A percentile compares a stretch with the other conserved stretches of the same genome.
Evolutionary conservation across 768 basidiomycete species (phyloP).

Genomic region (Mycena indigotica): DNA sequence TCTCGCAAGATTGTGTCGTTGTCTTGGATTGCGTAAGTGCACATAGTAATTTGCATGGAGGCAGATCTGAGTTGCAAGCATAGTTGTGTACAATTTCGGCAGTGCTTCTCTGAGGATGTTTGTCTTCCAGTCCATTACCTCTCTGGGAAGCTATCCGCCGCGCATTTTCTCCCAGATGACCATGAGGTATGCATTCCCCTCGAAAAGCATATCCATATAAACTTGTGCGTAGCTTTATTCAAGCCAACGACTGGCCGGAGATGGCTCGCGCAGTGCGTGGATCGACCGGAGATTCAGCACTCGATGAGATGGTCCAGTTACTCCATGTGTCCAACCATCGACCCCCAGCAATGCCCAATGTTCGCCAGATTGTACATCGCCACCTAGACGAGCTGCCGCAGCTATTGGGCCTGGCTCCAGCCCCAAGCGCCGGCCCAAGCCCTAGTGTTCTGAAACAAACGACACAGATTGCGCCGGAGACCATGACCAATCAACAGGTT

Average conservation of each 20-base stretch:
- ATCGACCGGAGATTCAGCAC: neutral
- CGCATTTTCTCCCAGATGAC: neutral
- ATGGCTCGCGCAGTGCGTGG: neutral
- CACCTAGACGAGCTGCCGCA: neutral
- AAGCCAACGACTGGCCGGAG: neutral
- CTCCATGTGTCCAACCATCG: neutral
- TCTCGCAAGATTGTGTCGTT: constrained; percentile 46
- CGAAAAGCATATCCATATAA: too few species aligned
- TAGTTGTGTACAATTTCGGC: constrained; percentile 1
- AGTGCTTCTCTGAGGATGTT: neutral
- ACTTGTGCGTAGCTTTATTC: neutral
- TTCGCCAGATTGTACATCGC: neutral
- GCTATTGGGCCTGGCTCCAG: neutral
- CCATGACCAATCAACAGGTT: too few species aligned
- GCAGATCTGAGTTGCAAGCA: neutral
- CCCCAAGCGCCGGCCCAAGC: neutral
- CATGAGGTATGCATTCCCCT: neutral
- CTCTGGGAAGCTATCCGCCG: neutral
- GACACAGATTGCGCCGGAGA: neutral
- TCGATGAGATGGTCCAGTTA: constrained; percentile 2
- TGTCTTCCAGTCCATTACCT: neutral
- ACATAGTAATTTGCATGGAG: neutral
- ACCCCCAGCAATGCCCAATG: neutral
- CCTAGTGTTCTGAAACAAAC: neutral
- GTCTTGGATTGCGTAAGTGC: neutral